A percentile compares a stretch with the other conserved stretches of the same genome.
phyloP scores from a whole-genome alignment of 2,329 filamentous ascomycete species.

The Fusarium oxysporum region DNA sequence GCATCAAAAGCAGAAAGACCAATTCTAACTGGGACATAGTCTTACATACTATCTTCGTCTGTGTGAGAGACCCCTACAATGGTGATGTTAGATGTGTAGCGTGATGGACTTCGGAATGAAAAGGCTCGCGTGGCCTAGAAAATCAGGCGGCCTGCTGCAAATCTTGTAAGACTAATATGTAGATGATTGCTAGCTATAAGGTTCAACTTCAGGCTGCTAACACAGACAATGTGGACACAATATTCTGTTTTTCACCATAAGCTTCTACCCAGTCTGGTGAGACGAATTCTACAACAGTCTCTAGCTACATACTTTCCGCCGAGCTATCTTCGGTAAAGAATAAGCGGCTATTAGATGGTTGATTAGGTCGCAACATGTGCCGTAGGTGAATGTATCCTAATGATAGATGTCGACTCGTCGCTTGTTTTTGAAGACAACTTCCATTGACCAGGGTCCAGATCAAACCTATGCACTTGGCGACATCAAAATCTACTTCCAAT shows the following conservation, averaged over 20 bases:
- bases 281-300: background rate
- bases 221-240: too few relatives aligned
- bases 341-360: too few relatives aligned
- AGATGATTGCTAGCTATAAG: too few relatives aligned
- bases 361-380: too few relatives aligned
- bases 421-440: background rate
- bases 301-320: background rate
- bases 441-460: background rate
- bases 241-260: too few relatives aligned
- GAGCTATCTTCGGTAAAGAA: background rate
- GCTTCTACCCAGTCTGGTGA: background rate
- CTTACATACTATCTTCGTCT: conserved; percentile 7
- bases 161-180: too few relatives aligned
- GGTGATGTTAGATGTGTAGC: background rate
- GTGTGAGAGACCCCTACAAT: background rate
- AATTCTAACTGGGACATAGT: background rate
- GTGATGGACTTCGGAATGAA: background rate
- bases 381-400: background rate
- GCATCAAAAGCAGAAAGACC: rapidly evolving
- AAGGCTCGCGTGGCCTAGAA: background rate
- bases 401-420: background rate
- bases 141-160: background rate
- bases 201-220: too few relatives aligned
- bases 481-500: background rate
- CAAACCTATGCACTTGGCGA: too few relatives aligned